Percentiles rank a stretch among this genome's conserved stretches.
These are phyloP conservation scores for Andrographis paniculata DNA, from an alignment of 305 asterid species.

Conservation along the genomic window DNA sequence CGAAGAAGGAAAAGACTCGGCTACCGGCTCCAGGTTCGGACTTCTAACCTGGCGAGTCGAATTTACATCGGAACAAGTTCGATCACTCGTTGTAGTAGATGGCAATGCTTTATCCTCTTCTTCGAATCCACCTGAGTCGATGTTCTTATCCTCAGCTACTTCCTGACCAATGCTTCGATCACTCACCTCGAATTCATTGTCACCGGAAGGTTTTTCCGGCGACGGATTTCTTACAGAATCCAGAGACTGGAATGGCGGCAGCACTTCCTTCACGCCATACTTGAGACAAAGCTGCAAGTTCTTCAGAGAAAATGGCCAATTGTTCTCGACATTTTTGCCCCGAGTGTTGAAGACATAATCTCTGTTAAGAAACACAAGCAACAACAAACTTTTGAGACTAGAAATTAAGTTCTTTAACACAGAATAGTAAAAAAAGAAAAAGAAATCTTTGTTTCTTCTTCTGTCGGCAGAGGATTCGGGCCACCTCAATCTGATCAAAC, in stretches of 20 bases:
- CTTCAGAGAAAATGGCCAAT: constrained; percentile 88
- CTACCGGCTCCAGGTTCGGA: constrained; percentile 31
- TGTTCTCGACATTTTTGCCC: constrained; percentile 58
- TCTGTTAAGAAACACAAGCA: constrained; percentile 45
- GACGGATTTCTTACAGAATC: constrained; percentile 34
- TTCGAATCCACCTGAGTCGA: constrained; percentile 31
- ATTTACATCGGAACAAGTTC: constrained; percentile 36
- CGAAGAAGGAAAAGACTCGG: constrained; percentile 17
- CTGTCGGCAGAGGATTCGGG: constrained; percentile 23
- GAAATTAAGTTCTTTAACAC: neutral
- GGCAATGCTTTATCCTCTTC: constrained; percentile 38
- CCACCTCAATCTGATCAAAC: neutral
- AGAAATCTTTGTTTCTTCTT: neutral
- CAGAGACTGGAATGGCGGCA: constrained; percentile 80
- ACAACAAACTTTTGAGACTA: neutral
- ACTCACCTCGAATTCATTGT: constrained; percentile 11
- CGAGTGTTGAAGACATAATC: constrained; percentile 67
- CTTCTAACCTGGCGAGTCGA: constrained; percentile 27
- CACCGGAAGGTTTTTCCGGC: constrained; percentile 1
- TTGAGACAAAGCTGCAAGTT: constrained; percentile 71
- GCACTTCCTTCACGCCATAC: constrained; percentile 55
- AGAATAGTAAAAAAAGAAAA: constrained; percentile 1
- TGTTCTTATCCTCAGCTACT: constrained; percentile 26
- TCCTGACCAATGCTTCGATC: constrained; percentile 22
- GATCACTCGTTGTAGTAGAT: constrained; percentile 31